phyloP scores from a whole-genome alignment of 1,284 basidiomycete species.

The Cerrena zonata region DNA sequence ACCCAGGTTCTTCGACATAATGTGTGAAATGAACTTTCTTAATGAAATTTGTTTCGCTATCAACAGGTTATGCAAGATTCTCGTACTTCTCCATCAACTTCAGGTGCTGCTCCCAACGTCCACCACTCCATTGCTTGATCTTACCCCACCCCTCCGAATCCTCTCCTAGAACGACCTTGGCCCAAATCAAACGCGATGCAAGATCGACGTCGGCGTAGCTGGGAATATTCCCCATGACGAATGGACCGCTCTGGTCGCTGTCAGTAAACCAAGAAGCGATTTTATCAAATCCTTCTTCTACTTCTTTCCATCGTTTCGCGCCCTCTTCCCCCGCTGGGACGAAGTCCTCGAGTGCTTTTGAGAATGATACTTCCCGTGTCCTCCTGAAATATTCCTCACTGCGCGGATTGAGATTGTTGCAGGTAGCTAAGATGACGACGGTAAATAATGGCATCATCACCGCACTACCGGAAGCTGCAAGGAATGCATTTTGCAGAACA shows the following conservation, averaged over 20 bases:
- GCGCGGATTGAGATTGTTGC: conserved; percentile 9
- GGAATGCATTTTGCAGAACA: conserved; percentile 16
- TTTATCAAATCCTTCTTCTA: conserved; percentile 14
- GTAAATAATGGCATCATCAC: conserved; percentile 4
- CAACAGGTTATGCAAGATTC: not conserved
- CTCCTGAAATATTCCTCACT: conserved; percentile 19
- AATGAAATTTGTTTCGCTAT: no score
- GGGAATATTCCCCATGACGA: conserved; percentile 14
- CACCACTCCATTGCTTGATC: conserved; percentile 16
- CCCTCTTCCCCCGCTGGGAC: conserved; percentile 9
- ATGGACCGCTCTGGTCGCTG: conserved; percentile 8
- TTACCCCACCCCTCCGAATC: conserved; percentile 19
- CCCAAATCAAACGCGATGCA: conserved; percentile 14
- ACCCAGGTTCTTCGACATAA: no score
- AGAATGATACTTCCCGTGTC: conserved; percentile 17
- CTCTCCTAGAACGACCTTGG: conserved; percentile 14
- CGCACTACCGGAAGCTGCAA: conserved; percentile 3
- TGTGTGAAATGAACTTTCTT: no score
- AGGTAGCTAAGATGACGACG: conserved; percentile 8
- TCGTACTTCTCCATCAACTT: conserved; percentile 10
- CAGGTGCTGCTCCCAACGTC: conserved; percentile 16
- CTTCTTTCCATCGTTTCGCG: conserved; percentile 12
- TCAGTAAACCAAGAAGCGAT: conserved; percentile 14
- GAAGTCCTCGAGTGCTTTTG: conserved; percentile 17
- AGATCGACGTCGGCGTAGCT: conserved; percentile 17